These are phyloP conservation scores for Hypomyces rosellus DNA, from an alignment of 2,329 filamentous ascomycete genomes.

Conservation along the genomic window DNA sequence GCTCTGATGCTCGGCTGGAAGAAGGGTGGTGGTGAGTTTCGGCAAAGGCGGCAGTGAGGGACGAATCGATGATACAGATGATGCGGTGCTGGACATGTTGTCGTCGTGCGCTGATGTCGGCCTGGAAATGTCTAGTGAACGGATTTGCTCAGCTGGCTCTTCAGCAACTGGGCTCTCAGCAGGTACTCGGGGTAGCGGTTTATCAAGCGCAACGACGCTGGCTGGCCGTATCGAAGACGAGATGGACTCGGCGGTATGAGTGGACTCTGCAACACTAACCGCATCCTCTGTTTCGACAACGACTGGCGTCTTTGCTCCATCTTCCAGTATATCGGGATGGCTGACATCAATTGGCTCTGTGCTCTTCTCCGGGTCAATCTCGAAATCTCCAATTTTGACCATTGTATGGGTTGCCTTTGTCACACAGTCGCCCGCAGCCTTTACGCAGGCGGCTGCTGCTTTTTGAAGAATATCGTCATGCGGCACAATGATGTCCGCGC, in stretches of 20 bases:
- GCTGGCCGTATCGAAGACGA: constrained; percentile 32
- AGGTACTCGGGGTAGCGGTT: constrained; percentile 62
- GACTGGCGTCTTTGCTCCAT: constrained; percentile 27
- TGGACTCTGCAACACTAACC: constrained; percentile 33
- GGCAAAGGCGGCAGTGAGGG: constrained; percentile 50
- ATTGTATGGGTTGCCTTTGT: constrained; percentile 79
- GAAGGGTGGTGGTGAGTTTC: constrained; percentile 47
- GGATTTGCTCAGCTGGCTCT: constrained; percentile 18
- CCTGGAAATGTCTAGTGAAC: constrained; percentile 34
- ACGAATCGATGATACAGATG: constrained; percentile 42
- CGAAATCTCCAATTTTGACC: constrained; percentile 85
- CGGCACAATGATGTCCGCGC: constrained; percentile 73
- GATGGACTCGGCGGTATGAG: constrained; percentile 30
- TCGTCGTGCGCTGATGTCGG: constrained; percentile 39
- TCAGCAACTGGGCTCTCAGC: constrained; percentile 16
- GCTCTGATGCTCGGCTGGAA: constrained; percentile 43
- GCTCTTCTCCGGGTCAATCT: constrained; percentile 64
- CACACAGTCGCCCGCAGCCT: constrained; percentile 85
- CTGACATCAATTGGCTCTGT: constrained; percentile 51
- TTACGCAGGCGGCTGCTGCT: constrained; percentile 81
- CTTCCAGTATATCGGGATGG: constrained; percentile 40
- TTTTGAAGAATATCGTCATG: constrained; percentile 68
- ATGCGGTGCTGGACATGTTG: constrained; percentile 35
- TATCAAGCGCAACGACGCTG: constrained; percentile 48
- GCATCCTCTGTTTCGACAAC: constrained; percentile 30